Evolutionary conservation across 352 stramenopile genomes (phyloP).

Genomic region (Phytophthora sp.): DNA sequence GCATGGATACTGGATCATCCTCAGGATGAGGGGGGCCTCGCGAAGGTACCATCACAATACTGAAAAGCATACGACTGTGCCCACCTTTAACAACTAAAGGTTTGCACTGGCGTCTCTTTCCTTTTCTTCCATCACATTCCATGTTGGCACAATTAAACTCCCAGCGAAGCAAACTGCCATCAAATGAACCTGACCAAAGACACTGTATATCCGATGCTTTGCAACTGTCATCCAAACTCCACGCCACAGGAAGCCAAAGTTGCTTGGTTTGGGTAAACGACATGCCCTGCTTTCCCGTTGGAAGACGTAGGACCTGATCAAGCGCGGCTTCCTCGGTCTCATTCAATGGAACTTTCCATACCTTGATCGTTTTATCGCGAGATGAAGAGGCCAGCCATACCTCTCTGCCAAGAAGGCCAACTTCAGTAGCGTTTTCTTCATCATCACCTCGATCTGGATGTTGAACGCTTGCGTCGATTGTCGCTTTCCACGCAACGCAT

Average conservation of each 20-base stretch:
- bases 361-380: constrained; percentile 71
- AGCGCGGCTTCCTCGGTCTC: constrained; percentile 17
- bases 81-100: constrained; percentile 62
- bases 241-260: constrained; percentile 76
- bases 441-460: background rate
- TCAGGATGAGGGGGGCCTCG: background rate
- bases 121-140: constrained; percentile 13
- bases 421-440: background rate
- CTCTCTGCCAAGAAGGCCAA: background rate
- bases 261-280: constrained; percentile 73
- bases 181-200: constrained; percentile 76
- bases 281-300: constrained; percentile 67
- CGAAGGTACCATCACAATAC: constrained; percentile 44
- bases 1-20: constrained; percentile 30
- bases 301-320: constrained; percentile 47
- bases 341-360: constrained; percentile 44
- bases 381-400: constrained; percentile 69
- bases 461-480: background rate
- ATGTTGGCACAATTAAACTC: constrained; percentile 40
- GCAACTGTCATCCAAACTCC: constrained; percentile 29
- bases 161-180: constrained; percentile 70
- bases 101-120: constrained; percentile 36
- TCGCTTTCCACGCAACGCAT: constrained; percentile 48
- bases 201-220: constrained; percentile 20
- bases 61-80: constrained; percentile 72